These are phyloP conservation scores for Trypanosoma mega DNA, from an alignment of 208 protist genomes.

Conservation along the genomic window DNA sequence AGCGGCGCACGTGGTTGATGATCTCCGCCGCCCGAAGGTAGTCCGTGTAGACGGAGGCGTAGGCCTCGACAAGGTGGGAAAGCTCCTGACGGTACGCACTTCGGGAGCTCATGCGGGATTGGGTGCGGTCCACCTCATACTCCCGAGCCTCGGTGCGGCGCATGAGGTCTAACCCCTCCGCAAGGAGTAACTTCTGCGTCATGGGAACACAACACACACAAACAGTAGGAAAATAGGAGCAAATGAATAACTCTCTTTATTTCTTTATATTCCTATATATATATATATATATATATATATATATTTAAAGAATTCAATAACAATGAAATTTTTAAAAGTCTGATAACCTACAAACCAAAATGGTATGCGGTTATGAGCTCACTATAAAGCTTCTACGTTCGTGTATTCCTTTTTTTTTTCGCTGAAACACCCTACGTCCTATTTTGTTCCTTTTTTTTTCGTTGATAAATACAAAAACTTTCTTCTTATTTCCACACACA, in stretches of 20 bases:
- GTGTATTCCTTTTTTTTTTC: no score
- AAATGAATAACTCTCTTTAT: no score
- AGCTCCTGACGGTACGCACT: constrained; percentile 48
- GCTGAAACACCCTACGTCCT: no score
- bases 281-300: constrained; percentile 5
- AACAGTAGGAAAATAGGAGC: no score
- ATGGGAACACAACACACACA: constrained; percentile 34
- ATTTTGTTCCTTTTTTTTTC: constrained; percentile 1
- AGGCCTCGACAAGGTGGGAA: constrained; percentile 45
- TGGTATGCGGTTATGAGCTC: no score
- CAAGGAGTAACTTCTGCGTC: constrained; percentile 75
- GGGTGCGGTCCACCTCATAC: constrained; percentile 61
- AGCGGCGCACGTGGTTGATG: constrained; percentile 74
- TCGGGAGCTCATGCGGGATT: constrained; percentile 39
- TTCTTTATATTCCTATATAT: no score
- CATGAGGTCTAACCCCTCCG: constrained; percentile 73
- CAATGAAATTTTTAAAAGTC: neutral
- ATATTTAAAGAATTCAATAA: neutral
- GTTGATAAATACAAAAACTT: neutral
- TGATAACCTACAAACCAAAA: constrained; percentile 6
- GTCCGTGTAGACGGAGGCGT: constrained; percentile 52
- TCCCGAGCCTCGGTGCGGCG: constrained; percentile 70
- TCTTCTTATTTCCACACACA: no score
- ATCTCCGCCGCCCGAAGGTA: constrained; percentile 72
- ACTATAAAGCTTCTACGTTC: no score